phyloP scores from a whole-genome alignment of 306 rosid species.

The Neltuma alba region DNA sequence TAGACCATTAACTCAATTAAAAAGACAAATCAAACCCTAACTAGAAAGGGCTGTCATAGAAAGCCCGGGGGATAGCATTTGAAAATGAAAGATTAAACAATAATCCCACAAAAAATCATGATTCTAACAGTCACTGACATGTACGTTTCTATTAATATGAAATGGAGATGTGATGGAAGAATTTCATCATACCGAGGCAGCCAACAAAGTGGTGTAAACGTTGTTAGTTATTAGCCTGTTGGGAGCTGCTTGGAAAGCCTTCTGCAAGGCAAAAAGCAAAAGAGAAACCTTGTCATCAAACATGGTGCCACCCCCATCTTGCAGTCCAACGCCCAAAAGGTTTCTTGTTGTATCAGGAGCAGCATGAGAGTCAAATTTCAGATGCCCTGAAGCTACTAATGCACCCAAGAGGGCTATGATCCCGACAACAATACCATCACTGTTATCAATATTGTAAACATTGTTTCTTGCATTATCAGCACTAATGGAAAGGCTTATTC shows the following conservation, averaged over 20 bases:
- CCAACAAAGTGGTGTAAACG: constrained; percentile 78
- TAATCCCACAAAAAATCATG: background rate
- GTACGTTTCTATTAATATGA: constrained; percentile 10
- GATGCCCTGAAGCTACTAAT: constrained; percentile 83
- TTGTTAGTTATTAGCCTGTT: constrained; percentile 84
- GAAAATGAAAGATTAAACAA: background rate
- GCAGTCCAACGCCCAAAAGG: constrained; percentile 70
- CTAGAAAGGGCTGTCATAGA: background rate
- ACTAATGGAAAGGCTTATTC: constrained; percentile 85
- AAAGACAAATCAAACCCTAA: background rate
- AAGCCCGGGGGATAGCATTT: background rate
- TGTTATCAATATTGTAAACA: constrained; percentile 84
- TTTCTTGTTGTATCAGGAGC: constrained; percentile 62
- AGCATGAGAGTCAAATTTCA: constrained; percentile 60
- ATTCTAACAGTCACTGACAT: constrained; percentile 1
- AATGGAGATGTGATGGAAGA: constrained; percentile 27
- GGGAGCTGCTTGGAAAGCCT: constrained; percentile 95
- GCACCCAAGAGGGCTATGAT: constrained; percentile 86
- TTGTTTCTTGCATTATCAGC: constrained; percentile 96
- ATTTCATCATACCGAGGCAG: constrained; percentile 83
- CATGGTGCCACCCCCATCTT: constrained; percentile 84
- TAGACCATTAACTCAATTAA: background rate
- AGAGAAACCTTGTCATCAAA: constrained; percentile 93
- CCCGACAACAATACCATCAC: constrained; percentile 91
- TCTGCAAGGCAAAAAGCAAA: constrained; percentile 86